Evolutionary conservation across 139 green algal species (phyloP), one percentile per base, ranked within the genome.

Genomic region (Chlamydomonas urium): DNA sequence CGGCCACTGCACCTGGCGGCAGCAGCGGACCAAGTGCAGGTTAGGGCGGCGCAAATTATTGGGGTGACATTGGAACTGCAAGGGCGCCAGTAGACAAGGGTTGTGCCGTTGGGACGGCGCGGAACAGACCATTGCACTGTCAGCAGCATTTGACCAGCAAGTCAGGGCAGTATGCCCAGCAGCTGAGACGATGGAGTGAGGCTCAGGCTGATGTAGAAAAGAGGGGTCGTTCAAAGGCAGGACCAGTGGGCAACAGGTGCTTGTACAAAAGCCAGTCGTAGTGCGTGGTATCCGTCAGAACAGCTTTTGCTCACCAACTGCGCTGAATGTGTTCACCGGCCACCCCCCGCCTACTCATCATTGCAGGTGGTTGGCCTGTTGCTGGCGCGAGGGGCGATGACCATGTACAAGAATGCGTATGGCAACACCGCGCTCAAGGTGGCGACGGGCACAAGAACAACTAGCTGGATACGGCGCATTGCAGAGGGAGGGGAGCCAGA

Each of bases 1-100:
- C 45, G 80, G 37, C 83, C 83, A 1, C 61, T 88, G 53, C 83
- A 88, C 42, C 35, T 86, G n/a, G 83, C 83, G 62, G 74, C 79
- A 5, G 63, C 76, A 53, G 74, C 65, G 60, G 76, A 74, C 34
- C 73, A 82, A 17, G 47, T 47, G 3, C 32, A 78, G 69, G 80
- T 82, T 47, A 10, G 77, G 6, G 31, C 4, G n/a, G n/a, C n/a
- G n/a, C n/a, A n/a, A n/a, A n/a, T n/a, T n/a, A n/a, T n/a, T n/a
- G n/a, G n/a, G n/a, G n/a, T n/a, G n/a, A n/a, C n/a, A n/a, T n/a
- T n/a, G n/a, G n/a, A n/a, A n/a, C n/a, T n/a, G n/a, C n/a, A n/a
- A n/a, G n/a, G n/a, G n/a, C n/a, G n/a, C n/a, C n/a, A n/a, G n/a
- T n/a, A n/a, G n/a, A n/a, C n/a, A n/a, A n/a, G n/a, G n/a, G n/a